These are phyloP conservation scores for Mycosphaerella arachidis DNA, from an alignment of 2,329 filamentous ascomycete genomes.

Conservation along the genomic window DNA sequence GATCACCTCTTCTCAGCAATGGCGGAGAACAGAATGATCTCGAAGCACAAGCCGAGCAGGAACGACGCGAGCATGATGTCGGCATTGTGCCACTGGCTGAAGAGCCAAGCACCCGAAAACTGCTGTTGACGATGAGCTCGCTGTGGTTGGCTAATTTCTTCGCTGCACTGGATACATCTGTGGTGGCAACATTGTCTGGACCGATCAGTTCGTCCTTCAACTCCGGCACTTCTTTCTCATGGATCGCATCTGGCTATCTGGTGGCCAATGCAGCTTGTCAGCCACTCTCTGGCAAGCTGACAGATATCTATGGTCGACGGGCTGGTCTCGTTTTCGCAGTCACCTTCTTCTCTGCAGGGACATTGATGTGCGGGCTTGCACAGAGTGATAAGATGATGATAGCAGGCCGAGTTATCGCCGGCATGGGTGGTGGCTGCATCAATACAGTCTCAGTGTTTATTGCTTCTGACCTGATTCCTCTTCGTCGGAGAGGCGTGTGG, in stretches of 20 bases:
- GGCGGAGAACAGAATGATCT: slow-evolving; percentile 17
- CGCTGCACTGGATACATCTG: slow-evolving; percentile 66
- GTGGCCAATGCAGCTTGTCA: slow-evolving; percentile 85
- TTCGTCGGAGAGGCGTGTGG: slow-evolving; percentile 70
- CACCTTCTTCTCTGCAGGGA: slow-evolving; percentile 72
- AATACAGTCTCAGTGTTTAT: slow-evolving; percentile 57
- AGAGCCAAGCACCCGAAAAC: slow-evolving; percentile 45
- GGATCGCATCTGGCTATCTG: slow-evolving; percentile 82
- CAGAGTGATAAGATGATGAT: slow-evolving; percentile 65
- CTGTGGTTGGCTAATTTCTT: slow-evolving; percentile 54
- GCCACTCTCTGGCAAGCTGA: slow-evolving; percentile 77
- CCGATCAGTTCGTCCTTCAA: slow-evolving; percentile 81
- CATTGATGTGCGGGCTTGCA: slow-evolving; percentile 76
- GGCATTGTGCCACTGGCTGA: slow-evolving; percentile 31
- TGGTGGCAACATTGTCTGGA: slow-evolving; percentile 78
- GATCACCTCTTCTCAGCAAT: slow-evolving; percentile 22
- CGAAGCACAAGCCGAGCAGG: slow-evolving; percentile 30
- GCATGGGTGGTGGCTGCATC: slow-evolving; percentile 66
- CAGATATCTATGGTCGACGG: slow-evolving; percentile 80
- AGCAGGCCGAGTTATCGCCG: slow-evolving; percentile 70
- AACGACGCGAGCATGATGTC: slow-evolving; percentile 31
- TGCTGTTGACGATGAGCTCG: slow-evolving; percentile 47
- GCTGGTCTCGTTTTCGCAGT: slow-evolving; percentile 76
- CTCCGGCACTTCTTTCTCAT: slow-evolving; percentile 75
- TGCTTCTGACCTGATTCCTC: slow-evolving; percentile 65